Evolutionary conservation across 345 rosid genomes (phyloP).

Genomic region (Sisymbrium altissimum): DNA sequence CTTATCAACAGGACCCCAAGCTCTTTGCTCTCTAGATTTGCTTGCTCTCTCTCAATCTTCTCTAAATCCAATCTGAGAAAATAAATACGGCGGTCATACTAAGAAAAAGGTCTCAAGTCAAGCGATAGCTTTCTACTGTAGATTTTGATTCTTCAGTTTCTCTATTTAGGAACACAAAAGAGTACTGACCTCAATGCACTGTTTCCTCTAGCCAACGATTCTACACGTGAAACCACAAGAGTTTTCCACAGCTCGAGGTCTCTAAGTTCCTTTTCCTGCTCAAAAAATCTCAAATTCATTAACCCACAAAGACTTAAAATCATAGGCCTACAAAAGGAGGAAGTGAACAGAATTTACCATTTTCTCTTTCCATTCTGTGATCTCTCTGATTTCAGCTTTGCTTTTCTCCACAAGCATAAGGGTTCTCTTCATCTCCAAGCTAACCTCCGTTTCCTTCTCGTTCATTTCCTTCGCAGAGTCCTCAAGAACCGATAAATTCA

Average conservation of each 20-base stretch:
- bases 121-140: background rate
- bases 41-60: conserved; percentile 52
- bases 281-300: background rate
- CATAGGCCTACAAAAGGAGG: background rate
- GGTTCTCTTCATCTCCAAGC: conserved; percentile 53
- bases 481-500: conserved; percentile 65
- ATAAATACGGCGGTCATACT: background rate
- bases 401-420: conserved; percentile 50
- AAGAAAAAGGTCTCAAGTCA: background rate
- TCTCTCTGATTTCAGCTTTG: conserved; percentile 51
- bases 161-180: background rate
- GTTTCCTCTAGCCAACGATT: conserved; percentile 59
- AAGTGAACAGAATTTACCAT: conserved; percentile 39
- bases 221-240: conserved; percentile 50
- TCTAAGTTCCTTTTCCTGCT: conserved; percentile 53
- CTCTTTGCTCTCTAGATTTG: conserved; percentile 67
- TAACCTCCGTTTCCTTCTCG: conserved; percentile 53
- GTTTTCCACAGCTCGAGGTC: conserved; percentile 67
- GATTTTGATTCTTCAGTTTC: background rate
- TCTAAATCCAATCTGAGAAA: conserved; percentile 57
- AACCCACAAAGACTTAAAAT: background rate
- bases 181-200: conserved; percentile 61
- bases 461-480: conserved; percentile 70
- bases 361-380: conserved; percentile 57
- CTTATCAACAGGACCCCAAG: conserved; percentile 57